These are phyloP conservation scores for Sphaerulina musiva DNA, from an alignment of 2,329 filamentous ascomycete species.

Conservation along the genomic window DNA sequence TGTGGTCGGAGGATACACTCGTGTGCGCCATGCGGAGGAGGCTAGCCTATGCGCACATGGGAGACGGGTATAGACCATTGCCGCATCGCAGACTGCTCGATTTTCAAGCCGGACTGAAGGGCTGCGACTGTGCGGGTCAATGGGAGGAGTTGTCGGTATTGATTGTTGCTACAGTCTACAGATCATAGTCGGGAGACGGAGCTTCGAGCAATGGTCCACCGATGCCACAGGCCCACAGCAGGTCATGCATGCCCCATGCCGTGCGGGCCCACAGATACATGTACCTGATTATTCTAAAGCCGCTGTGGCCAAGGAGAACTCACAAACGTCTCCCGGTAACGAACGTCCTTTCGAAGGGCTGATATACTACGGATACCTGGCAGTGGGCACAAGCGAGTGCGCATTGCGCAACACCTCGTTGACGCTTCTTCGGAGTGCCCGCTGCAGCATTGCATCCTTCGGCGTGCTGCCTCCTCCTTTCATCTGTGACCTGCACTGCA, in stretches of 20 bases:
- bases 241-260: too few relatives aligned
- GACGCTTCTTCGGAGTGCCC: neutral
- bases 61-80: slow-evolving; percentile 26
- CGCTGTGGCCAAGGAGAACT: too few relatives aligned
- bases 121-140: neutral
- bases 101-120: neutral
- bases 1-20: neutral
- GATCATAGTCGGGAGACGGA: neutral
- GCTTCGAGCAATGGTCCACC: too few relatives aligned
- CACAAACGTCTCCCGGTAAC: too few relatives aligned
- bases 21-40: slow-evolving; percentile 1
- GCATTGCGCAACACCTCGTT: neutral
- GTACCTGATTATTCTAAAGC: too few relatives aligned
- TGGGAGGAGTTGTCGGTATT: neutral
- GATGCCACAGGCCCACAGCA: too few relatives aligned
- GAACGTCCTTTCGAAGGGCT: too few relatives aligned
- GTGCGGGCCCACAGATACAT: too few relatives aligned
- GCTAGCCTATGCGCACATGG: slow-evolving; percentile 9
- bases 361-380: neutral
- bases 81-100: slow-evolving; percentile 20
- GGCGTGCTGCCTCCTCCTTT: neutral
- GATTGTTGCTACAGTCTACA: neutral
- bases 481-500: neutral
- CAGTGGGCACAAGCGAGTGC: neutral
- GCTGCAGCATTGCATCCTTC: neutral